Percentiles rank a stretch among this genome's conserved stretches.
Conservation (phyloP, 208 protist species). For the Leishmania arabica region DNA sequence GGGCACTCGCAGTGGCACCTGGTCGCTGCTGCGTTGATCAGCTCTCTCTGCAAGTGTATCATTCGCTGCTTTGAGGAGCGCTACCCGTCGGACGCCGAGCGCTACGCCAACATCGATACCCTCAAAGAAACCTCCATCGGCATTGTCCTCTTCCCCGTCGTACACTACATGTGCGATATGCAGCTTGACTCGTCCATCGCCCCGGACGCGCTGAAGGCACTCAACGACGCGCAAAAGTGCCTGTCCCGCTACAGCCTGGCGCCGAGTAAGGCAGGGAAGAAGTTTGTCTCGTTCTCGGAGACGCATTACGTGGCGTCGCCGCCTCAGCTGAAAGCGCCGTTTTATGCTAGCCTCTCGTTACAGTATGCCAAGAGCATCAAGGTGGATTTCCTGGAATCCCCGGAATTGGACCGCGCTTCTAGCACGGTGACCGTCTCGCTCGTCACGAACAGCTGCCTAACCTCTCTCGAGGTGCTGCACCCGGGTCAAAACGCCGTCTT, state of each 20-base stretch:
- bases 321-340: constrained; percentile 35
- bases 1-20: constrained; percentile 74
- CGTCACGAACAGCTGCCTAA: constrained; percentile 32
- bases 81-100: constrained; percentile 33
- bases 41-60: constrained; percentile 68
- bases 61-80: constrained; percentile 56
- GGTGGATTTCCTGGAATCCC: constrained; percentile 32
- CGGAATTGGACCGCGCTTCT: constrained; percentile 13
- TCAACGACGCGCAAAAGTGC: constrained; percentile 64
- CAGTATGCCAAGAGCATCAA: constrained; percentile 66
- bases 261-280: constrained; percentile 13
- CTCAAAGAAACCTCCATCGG: constrained; percentile 78
- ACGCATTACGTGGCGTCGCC: constrained; percentile 62
- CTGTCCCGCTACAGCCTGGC: constrained; percentile 38
- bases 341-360: constrained; percentile 49
- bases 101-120: constrained; percentile 30
- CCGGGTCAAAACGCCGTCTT: constrained; percentile 19
- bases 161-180: constrained; percentile 75
- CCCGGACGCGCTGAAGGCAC: constrained; percentile 52
- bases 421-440: constrained; percentile 27
- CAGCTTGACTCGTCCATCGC: constrained; percentile 59
- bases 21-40: constrained; percentile 69
- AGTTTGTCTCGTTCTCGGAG: constrained; percentile 49
- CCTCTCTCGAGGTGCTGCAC: constrained; percentile 21
- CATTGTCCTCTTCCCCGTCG: constrained; percentile 77